Conservation (phyloP, 345 rosid species). For the Excoecaria cochinchinensis region DNA sequence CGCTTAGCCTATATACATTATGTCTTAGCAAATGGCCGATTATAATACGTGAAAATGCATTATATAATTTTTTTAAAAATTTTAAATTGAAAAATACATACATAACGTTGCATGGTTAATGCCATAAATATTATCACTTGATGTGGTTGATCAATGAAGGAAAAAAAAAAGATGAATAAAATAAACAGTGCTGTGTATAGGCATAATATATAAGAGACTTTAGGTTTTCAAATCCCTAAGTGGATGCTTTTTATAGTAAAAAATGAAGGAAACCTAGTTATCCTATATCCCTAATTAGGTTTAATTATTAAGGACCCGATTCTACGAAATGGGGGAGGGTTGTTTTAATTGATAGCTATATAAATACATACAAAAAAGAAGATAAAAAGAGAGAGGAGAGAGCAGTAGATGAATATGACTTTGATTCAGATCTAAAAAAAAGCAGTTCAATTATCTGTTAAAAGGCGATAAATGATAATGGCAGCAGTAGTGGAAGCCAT, state of each 20-base stretch:
- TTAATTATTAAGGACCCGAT: slow-evolving; percentile 17
- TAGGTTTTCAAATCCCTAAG: slow-evolving; percentile 34
- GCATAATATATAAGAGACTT: slow-evolving; percentile 15
- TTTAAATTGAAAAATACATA: too few species aligned
- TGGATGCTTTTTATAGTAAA: slow-evolving; percentile 25
- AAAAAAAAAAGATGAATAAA: too few species aligned
- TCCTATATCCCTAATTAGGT: slow-evolving; percentile 14
- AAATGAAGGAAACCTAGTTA: slow-evolving; percentile 24
- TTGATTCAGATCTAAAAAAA: slow-evolving; percentile 5
- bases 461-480: slow-evolving; percentile 19
- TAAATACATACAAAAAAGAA: too few species aligned
- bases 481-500: slow-evolving; percentile 11
- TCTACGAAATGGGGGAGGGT: slow-evolving; percentile 20
- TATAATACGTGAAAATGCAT: too few species aligned
- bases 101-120: too few species aligned
- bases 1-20: too few species aligned
- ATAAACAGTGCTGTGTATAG: background rate
- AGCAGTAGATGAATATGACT: background rate
- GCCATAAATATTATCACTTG: too few species aligned
- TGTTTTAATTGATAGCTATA: background rate
- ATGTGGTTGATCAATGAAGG: too few species aligned
- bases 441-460: slow-evolving; percentile 11
- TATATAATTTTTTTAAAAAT: too few species aligned
- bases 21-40: too few species aligned
- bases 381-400: background rate